A percentile compares a stretch with the other conserved stretches of the same genome.
Conservation (phyloP, 179 eudicot species). For the Kewa caespitosa region DNA sequence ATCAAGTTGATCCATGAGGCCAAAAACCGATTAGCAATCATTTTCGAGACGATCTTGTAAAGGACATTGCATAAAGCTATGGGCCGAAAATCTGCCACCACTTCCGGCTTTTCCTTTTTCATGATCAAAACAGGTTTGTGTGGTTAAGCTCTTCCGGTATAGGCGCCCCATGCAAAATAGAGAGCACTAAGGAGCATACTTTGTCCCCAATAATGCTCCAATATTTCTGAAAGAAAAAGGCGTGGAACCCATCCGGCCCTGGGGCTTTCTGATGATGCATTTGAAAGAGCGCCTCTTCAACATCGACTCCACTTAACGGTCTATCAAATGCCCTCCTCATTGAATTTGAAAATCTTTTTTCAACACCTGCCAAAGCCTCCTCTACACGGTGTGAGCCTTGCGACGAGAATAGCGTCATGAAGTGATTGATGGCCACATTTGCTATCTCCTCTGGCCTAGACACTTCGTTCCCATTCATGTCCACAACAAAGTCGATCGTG, state of each 20-base stretch:
- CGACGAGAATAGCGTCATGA: background rate
- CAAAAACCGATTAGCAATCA: background rate
- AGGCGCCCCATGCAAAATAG: background rate
- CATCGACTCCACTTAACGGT: background rate
- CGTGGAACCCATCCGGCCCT: background rate
- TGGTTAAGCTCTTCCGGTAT: background rate
- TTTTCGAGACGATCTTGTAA: background rate
- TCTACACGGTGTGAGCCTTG: background rate
- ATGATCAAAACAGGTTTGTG: background rate
- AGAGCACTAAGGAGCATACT: background rate
- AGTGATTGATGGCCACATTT: background rate
- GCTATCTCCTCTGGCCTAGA: background rate
- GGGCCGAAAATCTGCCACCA: no score
- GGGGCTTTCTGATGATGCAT: background rate
- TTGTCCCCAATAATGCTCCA: background rate
- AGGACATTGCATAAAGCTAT: background rate
- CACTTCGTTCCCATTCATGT: background rate
- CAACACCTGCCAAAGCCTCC: background rate
- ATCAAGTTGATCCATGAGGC: background rate
- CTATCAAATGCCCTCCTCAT: background rate
- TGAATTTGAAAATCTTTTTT: background rate
- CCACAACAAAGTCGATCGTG: background rate
- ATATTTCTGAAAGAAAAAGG: background rate
- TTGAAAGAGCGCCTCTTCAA: background rate
- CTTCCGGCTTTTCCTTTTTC: background rate